A percentile compares a stretch with the other conserved stretches of the same genome.
Conservation (phyloP, 129 eudicot genomes). For the Chrysanthemum seticuspe region DNA sequence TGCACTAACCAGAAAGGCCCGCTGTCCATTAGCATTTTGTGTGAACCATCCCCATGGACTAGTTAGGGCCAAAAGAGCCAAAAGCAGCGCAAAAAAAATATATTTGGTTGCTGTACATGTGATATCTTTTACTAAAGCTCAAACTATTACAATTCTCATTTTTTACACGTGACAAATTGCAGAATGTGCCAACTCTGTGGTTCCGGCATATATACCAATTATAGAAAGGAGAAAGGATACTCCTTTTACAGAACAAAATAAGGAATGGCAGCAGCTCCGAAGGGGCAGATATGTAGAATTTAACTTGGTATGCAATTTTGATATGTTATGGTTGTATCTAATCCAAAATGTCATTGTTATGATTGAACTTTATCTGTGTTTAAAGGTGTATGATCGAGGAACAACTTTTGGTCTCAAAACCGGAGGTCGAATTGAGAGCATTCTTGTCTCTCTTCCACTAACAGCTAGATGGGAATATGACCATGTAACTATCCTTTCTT, state of each 20-base stretch:
- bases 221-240: conserved; percentile 91
- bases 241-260: conserved; percentile 75
- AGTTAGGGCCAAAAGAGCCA: background rate
- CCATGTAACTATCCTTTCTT: conserved; percentile 58
- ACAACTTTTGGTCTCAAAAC: conserved; percentile 99
- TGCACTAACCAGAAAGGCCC: too few species aligned
- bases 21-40: too few species aligned
- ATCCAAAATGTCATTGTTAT: background rate
- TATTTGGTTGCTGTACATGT: background rate
- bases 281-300: conserved; percentile 97
- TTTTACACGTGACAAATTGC: conserved; percentile 24
- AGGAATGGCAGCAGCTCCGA: conserved; percentile 96
- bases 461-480: conserved; percentile 99
- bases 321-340: background rate
- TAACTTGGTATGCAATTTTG: conserved; percentile 60
- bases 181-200: conserved; percentile 96
- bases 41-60: background rate
- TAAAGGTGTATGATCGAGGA: conserved; percentile 95
- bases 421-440: conserved; percentile 98
- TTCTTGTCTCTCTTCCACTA: conserved; percentile 94
- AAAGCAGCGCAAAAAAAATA: background rate
- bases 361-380: background rate
- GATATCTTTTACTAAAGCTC: background rate
- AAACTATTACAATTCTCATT: conserved; percentile 1
- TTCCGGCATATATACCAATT: conserved; percentile 90